phyloP scores from a whole-genome alignment of 179 eudicot species.

The Pouteria campechiana region DNA sequence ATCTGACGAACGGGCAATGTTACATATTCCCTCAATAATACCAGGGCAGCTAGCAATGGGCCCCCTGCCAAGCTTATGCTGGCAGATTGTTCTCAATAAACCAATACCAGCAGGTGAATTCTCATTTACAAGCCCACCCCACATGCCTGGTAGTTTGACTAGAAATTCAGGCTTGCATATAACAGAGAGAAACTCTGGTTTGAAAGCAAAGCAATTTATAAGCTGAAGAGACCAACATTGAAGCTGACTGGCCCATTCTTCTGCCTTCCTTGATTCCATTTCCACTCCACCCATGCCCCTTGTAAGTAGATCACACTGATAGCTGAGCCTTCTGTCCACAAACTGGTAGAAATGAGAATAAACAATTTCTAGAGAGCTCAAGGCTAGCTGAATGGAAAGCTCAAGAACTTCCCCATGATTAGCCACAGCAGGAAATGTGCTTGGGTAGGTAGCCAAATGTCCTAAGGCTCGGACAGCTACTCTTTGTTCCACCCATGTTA shows the following conservation, averaged over 20 bases:
- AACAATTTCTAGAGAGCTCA: constrained; percentile 70
- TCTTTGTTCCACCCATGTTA: constrained; percentile 85
- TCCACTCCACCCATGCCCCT: constrained; percentile 90
- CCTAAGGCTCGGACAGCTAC: constrained; percentile 86
- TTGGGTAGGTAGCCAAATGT: constrained; percentile 67
- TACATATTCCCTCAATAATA: constrained; percentile 60
- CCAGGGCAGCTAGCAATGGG: constrained; percentile 68
- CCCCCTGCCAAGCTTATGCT: constrained; percentile 70
- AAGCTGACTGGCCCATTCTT: constrained; percentile 85
- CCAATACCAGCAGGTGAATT: constrained; percentile 86
- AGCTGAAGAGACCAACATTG: constrained; percentile 87
- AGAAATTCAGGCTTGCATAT: constrained; percentile 72
- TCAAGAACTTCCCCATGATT: constrained; percentile 69
- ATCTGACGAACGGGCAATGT: constrained; percentile 77
- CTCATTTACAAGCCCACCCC: constrained; percentile 88
- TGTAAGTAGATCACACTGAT: constrained; percentile 74
- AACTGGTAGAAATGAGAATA: constrained; percentile 72
- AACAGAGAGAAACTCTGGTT: constrained; percentile 59
- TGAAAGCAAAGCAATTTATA: constrained; percentile 75
- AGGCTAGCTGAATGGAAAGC: constrained; percentile 68
- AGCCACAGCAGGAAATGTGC: constrained; percentile 57
- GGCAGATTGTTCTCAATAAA: constrained; percentile 61
- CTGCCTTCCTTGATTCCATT: constrained; percentile 85
- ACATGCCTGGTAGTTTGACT: constrained; percentile 61
- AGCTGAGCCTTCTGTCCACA: constrained; percentile 58